Base-by-base conservation (phyloP, 768 basidiomycete species). In the Trametes gibbosa region DNA sequence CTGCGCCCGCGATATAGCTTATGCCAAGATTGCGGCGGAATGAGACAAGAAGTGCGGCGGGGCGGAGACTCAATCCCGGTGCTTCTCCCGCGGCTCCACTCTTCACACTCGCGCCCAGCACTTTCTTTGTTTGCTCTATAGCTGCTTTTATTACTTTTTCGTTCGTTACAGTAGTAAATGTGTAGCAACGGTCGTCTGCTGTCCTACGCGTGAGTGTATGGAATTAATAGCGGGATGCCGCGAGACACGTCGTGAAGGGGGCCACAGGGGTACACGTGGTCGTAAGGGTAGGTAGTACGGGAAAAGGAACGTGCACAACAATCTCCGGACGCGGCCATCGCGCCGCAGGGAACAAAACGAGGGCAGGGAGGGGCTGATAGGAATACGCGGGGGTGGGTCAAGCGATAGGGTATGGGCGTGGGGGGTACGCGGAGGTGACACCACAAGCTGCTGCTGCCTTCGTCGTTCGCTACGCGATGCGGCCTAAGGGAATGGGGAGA, bases 301-400 rank as follows among this genome's bases (percentile, higher is more conserved):
- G 24, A 41, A 43, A 61, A 62, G 40, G 61, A 62, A 62, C 61
- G 61, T 57, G 52, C 56, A 54, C 61, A 50, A 55, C 24, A 35
- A 40, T 24, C 42, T 51, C 54, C 50, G 61, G 56, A 62, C 56
- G 51, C 55, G 29, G 41, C 53, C 47, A 46, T 40, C 46, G 50
- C 58, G 50, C 50, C 54, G 46, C 13, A 17, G 37, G 24, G 37
- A 42, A 58, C 56, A 58, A 60, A 62, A 62, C 61, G 61, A 62
- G 61, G 61, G 56, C 61, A 43, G 39, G 47, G 35, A 3, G 9
- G 41, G 47, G 39, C 51, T 50, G 56, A 47, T 53, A 62, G 56
- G 53, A 43, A 37, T 57, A 45, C 32, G 43, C 45, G 29, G 45
- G 60, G 29, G 37, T 54, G 53, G 59, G 59, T 54, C 53, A 49